These are phyloP conservation scores for Skeletonema grethae DNA, from an alignment of 108 stramenopile species.

Conservation along the genomic window DNA sequence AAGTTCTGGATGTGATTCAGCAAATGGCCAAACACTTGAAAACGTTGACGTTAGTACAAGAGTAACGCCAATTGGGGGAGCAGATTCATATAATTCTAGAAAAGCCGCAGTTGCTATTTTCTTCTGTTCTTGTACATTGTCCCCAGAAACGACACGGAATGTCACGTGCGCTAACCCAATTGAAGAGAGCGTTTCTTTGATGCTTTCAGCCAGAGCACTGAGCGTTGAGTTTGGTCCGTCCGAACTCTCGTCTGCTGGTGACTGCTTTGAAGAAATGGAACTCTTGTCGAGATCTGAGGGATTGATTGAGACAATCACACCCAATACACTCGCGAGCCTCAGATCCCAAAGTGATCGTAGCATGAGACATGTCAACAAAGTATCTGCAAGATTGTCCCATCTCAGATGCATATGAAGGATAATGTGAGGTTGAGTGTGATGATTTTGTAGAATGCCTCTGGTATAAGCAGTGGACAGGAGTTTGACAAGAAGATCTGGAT, in stretches of 20 bases:
- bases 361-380: slow-evolving; percentile 51
- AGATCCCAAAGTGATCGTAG: slow-evolving; percentile 48
- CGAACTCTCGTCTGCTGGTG: not conserved
- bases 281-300: slow-evolving; percentile 22
- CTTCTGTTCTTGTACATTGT: slow-evolving; percentile 37
- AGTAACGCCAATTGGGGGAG: slow-evolving; percentile 46
- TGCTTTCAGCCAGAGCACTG: slow-evolving; percentile 26
- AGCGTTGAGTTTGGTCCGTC: slow-evolving; percentile 35
- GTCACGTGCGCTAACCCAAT: slow-evolving; percentile 46
- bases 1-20: slow-evolving; percentile 36
- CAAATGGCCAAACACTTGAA: slow-evolving; percentile 45
- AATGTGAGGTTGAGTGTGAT: slow-evolving; percentile 42
- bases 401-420: slow-evolving; percentile 44
- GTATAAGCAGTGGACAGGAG: slow-evolving; percentile 40
- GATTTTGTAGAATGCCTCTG: slow-evolving; percentile 35
- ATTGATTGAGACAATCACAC: slow-evolving; percentile 44
- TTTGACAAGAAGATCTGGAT: slow-evolving; percentile 31
- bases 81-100: slow-evolving; percentile 33
- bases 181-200: slow-evolving; percentile 34
- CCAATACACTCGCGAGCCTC: slow-evolving; percentile 47
- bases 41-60: slow-evolving; percentile 49
- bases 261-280: not conserved
- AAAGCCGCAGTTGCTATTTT: slow-evolving; percentile 28
- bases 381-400: slow-evolving; percentile 52
- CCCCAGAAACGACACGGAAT: slow-evolving; percentile 37